Base-by-base conservation (phyloP, 345 rosid genomes). In the Acer saccharum region DNA sequence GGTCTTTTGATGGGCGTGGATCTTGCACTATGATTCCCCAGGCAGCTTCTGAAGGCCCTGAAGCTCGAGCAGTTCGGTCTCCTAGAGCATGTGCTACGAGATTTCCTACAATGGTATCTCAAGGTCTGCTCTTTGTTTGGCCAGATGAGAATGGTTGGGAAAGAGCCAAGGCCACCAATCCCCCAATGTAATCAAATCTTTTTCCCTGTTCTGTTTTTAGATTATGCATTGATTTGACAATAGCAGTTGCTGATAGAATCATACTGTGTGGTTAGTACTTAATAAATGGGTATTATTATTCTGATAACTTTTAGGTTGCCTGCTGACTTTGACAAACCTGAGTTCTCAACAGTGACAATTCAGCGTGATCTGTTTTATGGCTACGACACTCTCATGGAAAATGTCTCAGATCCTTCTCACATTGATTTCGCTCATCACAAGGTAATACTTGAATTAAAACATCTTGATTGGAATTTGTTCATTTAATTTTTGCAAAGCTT, bases 381-480 rank as follows among this genome's bases (percentile, higher is more conserved):
- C 44, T 96, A 94, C 76, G 98, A 96, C 83, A 96, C 97, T 69
- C 95, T 95, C 27, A 92, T 96, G 98, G 99, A 96, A 82, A 96
- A 96, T 62, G 99, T 96, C 78, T 94, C 99, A 63, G 99, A 96
- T 87, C 99, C 99, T 76, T 94, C 98, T 50, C 98, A 94, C 82
- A 94, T 96, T 62, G 92, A 94, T 80, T 93, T 96, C 78, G 98
- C 99, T 68, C 99, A 95, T 89, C 99, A 95, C 86, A 95, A 90
- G 98, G 97, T 95, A 77, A 16, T 65, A 39, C 66, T 65, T 25
- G 21, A 73, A 6, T 69, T 46, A 48, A 39, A 64, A 18, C 25
- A 43, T 54, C 32, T 66, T 74, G 58, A 55, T 20, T 76, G 61
- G 55, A 41, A 79, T 43, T 58, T 66, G 18, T 65, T 60, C 23